Percentiles rank a stretch among this genome's conserved stretches.
phyloP scores from a whole-genome alignment of 768 basidiomycete species.

The Russula lepida region DNA sequence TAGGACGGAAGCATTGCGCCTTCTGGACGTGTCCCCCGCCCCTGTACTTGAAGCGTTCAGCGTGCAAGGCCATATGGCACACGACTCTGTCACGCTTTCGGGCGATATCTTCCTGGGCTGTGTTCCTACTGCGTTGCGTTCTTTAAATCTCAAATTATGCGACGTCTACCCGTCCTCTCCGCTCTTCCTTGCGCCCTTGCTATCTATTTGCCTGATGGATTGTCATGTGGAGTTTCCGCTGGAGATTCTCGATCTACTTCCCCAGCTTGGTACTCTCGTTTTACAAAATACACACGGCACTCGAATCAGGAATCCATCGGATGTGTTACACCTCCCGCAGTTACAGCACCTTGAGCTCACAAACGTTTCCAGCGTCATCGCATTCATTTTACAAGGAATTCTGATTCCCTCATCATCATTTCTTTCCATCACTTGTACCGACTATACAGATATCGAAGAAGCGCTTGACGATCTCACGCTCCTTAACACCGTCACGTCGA shows the following conservation, averaged over 20 bases:
- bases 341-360: conserved; percentile 1
- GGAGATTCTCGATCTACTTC: background rate
- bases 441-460: background rate
- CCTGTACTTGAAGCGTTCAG: background rate
- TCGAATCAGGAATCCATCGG: background rate
- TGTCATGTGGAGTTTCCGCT: background rate
- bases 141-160: background rate
- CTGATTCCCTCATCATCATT: background rate
- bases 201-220: background rate
- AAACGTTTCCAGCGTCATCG: background rate
- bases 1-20: background rate
- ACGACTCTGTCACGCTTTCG: background rate
- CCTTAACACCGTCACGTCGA: background rate
- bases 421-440: conserved; percentile 2
- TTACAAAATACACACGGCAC: background rate
- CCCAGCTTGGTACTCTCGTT: background rate
- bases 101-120: background rate
- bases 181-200: background rate
- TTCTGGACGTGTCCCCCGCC: background rate
- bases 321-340: background rate
- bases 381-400: conserved; percentile 1
- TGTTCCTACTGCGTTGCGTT: background rate
- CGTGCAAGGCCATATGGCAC: background rate
- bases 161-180: background rate
- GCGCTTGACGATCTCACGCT: background rate